phyloP scores from a whole-genome alignment of 2,329 filamentous ascomycete genomes.

The Neonectria hederae region DNA sequence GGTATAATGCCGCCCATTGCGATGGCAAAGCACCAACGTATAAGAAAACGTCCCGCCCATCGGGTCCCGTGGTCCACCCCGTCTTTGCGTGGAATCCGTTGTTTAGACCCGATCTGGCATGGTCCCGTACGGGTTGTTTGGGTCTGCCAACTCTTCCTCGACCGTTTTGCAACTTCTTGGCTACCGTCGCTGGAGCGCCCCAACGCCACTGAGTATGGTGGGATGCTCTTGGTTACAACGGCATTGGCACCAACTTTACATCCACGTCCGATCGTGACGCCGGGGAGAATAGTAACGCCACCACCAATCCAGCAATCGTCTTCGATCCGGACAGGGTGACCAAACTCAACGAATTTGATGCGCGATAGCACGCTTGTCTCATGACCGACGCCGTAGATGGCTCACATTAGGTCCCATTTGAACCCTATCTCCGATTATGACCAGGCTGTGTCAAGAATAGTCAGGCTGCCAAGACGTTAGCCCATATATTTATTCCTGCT shows the following conservation, averaged over 20 bases:
- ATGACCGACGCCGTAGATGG: constrained; percentile 75
- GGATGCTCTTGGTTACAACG: constrained; percentile 60
- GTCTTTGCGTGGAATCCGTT: too few relatives aligned
- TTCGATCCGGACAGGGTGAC: constrained; percentile 56
- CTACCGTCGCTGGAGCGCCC: constrained; percentile 59
- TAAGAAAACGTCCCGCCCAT: not conserved
- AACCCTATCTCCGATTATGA: constrained; percentile 75
- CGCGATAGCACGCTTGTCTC: constrained; percentile 68
- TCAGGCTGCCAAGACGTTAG: constrained; percentile 49
- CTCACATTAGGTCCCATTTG: constrained; percentile 77
- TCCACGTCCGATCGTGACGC: constrained; percentile 62
- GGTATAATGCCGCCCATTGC: not conserved
- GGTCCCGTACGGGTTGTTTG: constrained; percentile 38
- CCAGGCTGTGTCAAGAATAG: constrained; percentile 77
- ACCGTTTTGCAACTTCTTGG: constrained; percentile 55
- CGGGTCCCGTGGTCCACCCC: not conserved
- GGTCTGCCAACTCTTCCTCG: constrained; percentile 42
- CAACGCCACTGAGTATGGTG: constrained; percentile 57
- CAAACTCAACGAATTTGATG: constrained; percentile 58
- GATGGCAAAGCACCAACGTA: not conserved
- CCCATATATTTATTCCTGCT: not conserved
- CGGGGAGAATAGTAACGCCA: constrained; percentile 58
- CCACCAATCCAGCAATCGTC: constrained; percentile 66
- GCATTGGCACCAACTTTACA: constrained; percentile 60
- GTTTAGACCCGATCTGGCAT: constrained; percentile 39